Conservation (phyloP, 1,139 yeast genomes). For the Ashbya aceris region DNA sequence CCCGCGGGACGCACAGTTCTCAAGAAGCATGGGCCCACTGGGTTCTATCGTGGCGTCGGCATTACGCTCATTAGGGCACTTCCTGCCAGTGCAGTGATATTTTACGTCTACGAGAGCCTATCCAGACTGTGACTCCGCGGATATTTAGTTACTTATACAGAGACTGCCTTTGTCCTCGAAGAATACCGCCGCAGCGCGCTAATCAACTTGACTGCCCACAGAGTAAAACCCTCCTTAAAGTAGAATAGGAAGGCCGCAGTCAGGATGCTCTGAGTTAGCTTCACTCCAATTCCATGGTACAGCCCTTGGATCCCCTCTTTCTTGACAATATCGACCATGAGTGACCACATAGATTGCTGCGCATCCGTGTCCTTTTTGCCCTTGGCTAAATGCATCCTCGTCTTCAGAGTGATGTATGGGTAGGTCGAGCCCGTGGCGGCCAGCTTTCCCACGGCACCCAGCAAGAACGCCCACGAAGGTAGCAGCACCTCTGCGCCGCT, state of each 20-base stretch:
- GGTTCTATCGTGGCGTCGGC: conserved; percentile 78
- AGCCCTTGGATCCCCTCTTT: conserved; percentile 67
- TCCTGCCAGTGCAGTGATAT: conserved; percentile 85
- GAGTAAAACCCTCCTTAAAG: conserved; percentile 76
- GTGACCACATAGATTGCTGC: conserved; percentile 16
- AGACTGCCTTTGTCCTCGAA: neutral
- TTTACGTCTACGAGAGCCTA: conserved; percentile 65
- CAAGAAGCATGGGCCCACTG: conserved; percentile 39
- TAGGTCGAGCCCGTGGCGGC: conserved; percentile 80
- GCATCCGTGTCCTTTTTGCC: conserved; percentile 15
- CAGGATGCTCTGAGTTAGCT: conserved; percentile 71
- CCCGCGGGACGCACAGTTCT: conserved; percentile 35
- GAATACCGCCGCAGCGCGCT: conserved; percentile 8
- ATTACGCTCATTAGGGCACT: conserved; percentile 74
- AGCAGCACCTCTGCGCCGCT: conserved; percentile 33
- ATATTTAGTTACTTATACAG: too few relatives aligned
- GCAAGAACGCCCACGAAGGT: conserved; percentile 65
- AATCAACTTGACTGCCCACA: conserved; percentile 15
- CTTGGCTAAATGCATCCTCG: conserved; percentile 65
- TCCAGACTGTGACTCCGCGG: conserved; percentile 6
- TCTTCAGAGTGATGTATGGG: conserved; percentile 82
- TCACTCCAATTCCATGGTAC: conserved; percentile 73
- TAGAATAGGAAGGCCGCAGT: conserved; percentile 88
- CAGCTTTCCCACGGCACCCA: conserved; percentile 86
- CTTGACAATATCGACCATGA: conserved; percentile 40